phyloP scores from a whole-genome alignment of 163 green algal genomes.

The Volvox carteri region DNA sequence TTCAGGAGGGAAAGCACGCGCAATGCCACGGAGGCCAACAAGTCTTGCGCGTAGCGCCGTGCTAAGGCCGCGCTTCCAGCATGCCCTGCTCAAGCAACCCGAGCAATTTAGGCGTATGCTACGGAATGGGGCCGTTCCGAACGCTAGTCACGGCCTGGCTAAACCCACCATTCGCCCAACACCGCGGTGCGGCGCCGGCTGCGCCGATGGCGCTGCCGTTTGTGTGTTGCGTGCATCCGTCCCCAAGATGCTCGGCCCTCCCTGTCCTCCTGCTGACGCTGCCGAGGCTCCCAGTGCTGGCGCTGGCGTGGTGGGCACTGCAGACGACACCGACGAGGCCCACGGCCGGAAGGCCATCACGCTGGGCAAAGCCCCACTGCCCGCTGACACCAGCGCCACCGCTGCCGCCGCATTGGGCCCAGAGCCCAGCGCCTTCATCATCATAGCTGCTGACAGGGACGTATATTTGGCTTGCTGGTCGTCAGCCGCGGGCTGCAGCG shows the following conservation, averaged over 20 bases:
- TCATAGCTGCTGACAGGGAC: conserved; percentile 41
- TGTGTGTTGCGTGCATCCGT: neutral
- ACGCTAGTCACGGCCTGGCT: too few species aligned
- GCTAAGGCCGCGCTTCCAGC: too few species aligned
- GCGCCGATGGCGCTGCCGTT: neutral
- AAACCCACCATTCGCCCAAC: neutral
- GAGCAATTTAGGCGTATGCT: too few species aligned
- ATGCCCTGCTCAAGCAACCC: too few species aligned
- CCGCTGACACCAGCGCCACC: conserved; percentile 27
- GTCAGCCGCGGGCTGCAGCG: neutral
- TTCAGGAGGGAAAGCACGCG: too few species aligned
- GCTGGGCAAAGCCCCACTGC: neutral
- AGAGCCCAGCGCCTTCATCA: conserved; percentile 47
- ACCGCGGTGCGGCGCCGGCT: neutral
- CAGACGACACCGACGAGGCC: neutral
- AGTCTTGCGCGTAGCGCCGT: too few species aligned
- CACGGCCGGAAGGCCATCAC: neutral
- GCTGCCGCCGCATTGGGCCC: conserved; percentile 48
- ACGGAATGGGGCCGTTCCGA: too few species aligned
- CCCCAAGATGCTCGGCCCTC: neutral
- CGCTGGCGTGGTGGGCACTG: neutral
- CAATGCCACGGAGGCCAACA: too few species aligned
- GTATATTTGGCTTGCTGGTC: conserved; percentile 19
- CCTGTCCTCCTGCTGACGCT: neutral
- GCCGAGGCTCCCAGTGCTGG: neutral